phyloP scores from a whole-genome alignment of 179 eudicot species.

The Drosera spatulata region DNA sequence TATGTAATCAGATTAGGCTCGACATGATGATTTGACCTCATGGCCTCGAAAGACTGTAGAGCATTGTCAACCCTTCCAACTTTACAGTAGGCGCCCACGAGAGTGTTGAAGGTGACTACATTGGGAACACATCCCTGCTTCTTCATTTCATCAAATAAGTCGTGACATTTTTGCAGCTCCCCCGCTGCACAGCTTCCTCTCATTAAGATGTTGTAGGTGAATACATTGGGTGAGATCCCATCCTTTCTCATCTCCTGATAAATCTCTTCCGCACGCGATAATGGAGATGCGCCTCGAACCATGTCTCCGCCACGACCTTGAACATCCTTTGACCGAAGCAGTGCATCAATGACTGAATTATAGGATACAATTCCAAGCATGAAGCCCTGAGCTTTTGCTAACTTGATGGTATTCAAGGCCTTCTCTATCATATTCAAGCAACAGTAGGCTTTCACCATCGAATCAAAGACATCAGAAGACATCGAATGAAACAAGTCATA shows the following conservation, averaged over 20 bases:
- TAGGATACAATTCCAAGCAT: constrained; percentile 73
- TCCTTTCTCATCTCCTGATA: constrained; percentile 35
- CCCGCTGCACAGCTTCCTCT: constrained; percentile 45
- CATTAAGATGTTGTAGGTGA: constrained; percentile 69
- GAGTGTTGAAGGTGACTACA: constrained; percentile 80
- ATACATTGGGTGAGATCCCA: constrained; percentile 67
- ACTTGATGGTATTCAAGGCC: constrained; percentile 37
- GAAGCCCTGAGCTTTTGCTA: constrained; percentile 57
- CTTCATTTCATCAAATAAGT: constrained; percentile 50
- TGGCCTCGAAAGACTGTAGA: constrained; percentile 20
- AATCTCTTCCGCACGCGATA: constrained; percentile 21
- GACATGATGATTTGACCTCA: constrained; percentile 25
- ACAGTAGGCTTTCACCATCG: constrained; percentile 61
- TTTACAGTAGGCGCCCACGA: constrained; percentile 65
- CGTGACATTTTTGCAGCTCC: constrained; percentile 33
- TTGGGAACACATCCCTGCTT: constrained; percentile 67
- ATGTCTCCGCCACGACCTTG: no score
- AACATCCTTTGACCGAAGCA: constrained; percentile 20
- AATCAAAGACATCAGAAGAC: constrained; percentile 66
- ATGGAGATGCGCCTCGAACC: background rate
- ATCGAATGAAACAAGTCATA: constrained; percentile 43
- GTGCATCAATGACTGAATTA: constrained; percentile 63
- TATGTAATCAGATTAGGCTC: constrained; percentile 74
- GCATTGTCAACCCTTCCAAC: constrained; percentile 44
- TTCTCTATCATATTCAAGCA: constrained; percentile 44